A percentile compares a stretch with the other conserved stretches of the same genome.
Evolutionary conservation across 768 basidiomycete genomes (phyloP).

Genomic region (Phaffia australis): DNA sequence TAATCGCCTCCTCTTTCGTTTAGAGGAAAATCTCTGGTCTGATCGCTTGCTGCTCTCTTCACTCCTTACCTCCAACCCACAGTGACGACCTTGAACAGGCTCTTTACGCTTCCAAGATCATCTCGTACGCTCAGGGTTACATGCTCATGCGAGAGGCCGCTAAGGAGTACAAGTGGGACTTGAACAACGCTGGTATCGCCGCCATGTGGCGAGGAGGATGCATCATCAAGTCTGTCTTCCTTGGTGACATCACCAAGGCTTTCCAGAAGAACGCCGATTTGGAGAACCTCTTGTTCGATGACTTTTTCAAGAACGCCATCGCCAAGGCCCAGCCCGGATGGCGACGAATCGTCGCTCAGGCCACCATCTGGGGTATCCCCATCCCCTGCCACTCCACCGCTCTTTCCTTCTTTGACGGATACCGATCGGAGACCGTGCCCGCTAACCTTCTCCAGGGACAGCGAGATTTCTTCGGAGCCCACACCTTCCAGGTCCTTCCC

Average conservation of each 20-base stretch:
- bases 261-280: conserved; percentile 73
- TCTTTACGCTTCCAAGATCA: conserved; percentile 97
- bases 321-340: conserved; percentile 94
- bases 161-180: conserved; percentile 49
- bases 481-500: conserved; percentile 89
- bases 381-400: conserved; percentile 58
- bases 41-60: background rate
- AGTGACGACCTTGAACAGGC: conserved; percentile 85
- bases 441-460: conserved; percentile 92
- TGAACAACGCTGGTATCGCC: conserved; percentile 78
- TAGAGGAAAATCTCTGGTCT: background rate
- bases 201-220: conserved; percentile 99
- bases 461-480: conserved; percentile 96
- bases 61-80: background rate
- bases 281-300: conserved; percentile 86
- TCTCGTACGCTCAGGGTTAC: conserved; percentile 99
- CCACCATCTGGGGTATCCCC: conserved; percentile 78
- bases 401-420: conserved; percentile 96
- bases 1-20: background rate
- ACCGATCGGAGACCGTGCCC: conserved; percentile 86
- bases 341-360: conserved; percentile 93
- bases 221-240: conserved; percentile 94
- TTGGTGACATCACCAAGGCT: conserved; percentile 80
- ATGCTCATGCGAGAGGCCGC: conserved; percentile 99
- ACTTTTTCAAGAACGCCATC: conserved; percentile 63